Evolutionary conservation across 1,284 basidiomycete species (phyloP), one percentile per base, ranked within the genome.

Genomic region (Papiliotrema fonsecae): DNA sequence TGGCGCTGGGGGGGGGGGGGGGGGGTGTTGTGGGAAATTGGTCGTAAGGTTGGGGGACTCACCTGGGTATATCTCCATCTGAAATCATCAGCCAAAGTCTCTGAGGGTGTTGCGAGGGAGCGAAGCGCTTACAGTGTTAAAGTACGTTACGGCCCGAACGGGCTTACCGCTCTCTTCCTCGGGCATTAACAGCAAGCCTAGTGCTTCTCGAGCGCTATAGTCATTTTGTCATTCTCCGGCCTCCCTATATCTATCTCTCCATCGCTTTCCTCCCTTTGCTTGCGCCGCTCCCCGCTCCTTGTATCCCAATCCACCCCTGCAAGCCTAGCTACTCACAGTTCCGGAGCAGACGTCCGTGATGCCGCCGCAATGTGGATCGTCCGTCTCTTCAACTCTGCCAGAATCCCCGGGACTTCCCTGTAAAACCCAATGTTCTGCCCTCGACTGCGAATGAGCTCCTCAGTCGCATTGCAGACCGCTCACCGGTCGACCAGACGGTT

Each of bases 31-130:
- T n/a, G n/a, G n/a, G n/a, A n/a, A n/a, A n/a, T n/a, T n/a, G n/a
- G n/a, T n/a, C n/a, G n/a, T n/a, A n/a, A n/a, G n/a, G n/a, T n/a
- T 16, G 25, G 24, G n/a, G 6, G 10, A 45, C 55, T 28, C 55
- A 81, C 85, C 85, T 9, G 88, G 87, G 61, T 89, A 92, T 67
- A 93, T 90, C 65, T 92, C 87, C 51, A 84, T 70, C 55, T 87
- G 10, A n/a, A 4, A 21, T 19, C n/a, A 28, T 38, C 39, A 39
- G 36, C 13, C 24, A 18, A 31, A 9, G 25, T 28, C 14, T 31
- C 4, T 14, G 4, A 7, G 24, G 22, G 16, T 21, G 7, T 34
- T 22, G 14, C 35, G 18, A 9, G 25, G 35, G 27, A 47, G 32
- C 41, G 22, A 21, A 11, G 11, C 10, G 40, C n/a, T 28, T 19